Evolutionary conservation across 2,329 filamentous ascomycete species (phyloP).

Genomic region (Venturiaceae sp.): DNA sequence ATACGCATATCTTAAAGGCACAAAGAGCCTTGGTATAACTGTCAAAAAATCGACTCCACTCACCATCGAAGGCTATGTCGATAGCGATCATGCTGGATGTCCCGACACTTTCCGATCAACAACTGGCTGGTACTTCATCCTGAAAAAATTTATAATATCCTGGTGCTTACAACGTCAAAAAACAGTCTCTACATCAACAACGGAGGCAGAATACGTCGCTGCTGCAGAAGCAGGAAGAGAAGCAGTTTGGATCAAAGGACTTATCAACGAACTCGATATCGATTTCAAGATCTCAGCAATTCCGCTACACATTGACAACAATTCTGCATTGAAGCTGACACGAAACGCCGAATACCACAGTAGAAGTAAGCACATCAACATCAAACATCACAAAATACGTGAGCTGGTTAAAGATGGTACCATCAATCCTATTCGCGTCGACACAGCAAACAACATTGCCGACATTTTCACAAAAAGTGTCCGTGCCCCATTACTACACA

Average conservation of each 20-base stretch:
- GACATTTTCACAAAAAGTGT: not conserved
- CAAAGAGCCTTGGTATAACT: not conserved
- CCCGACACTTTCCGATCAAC: slow-evolving; percentile 10
- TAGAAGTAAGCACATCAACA: slow-evolving; percentile 11
- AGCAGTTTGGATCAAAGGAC: slow-evolving; percentile 1
- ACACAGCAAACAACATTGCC: slow-evolving; percentile 1
- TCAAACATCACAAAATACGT: slow-evolving; percentile 8
- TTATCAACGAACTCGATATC: slow-evolving; percentile 4
- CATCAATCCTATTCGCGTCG: slow-evolving; percentile 5
- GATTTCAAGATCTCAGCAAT: not conserved
- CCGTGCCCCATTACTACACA: not conserved
- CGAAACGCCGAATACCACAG: slow-evolving; percentile 11
- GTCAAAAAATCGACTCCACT: not conserved
- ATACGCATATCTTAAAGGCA: not conserved
- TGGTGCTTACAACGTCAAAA: slow-evolving; percentile 14
- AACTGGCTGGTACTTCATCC: slow-evolving; percentile 14
- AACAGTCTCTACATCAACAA: slow-evolving; percentile 11
- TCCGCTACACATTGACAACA: slow-evolving; percentile 8
- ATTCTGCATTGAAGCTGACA: slow-evolving; percentile 12
- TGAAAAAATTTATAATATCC: slow-evolving; percentile 12
- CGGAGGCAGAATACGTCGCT: slow-evolving; percentile 9
- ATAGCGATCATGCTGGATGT: not conserved
- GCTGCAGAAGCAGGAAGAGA: slow-evolving; percentile 5
- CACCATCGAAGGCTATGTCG: not conserved
- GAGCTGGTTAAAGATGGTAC: slow-evolving; percentile 2